Evolutionary conservation across 2,329 filamentous ascomycete genomes (phyloP).

Genomic region (Ophiostoma ips): DNA sequence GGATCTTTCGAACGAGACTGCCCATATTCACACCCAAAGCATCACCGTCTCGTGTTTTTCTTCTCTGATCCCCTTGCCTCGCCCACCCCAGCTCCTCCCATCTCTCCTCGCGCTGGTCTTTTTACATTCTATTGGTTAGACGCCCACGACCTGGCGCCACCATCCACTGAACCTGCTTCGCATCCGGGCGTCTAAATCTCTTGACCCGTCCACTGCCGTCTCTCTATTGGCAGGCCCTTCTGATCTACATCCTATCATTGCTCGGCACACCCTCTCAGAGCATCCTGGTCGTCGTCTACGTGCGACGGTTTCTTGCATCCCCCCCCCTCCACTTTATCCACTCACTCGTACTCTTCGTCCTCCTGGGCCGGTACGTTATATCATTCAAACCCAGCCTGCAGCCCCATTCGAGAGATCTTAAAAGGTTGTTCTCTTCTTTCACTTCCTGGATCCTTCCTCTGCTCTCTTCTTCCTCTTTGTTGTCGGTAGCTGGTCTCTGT

Average conservation of each 20-base stretch:
- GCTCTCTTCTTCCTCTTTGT: slow-evolving; percentile 26
- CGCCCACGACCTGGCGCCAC: slow-evolving; percentile 20
- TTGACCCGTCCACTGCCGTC: slow-evolving; percentile 21
- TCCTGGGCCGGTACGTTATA: too few species aligned
- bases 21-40: too few species aligned
- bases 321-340: slow-evolving; percentile 22
- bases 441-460: slow-evolving; percentile 19
- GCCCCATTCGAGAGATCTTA: slow-evolving; percentile 23
- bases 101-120: slow-evolving; percentile 12
- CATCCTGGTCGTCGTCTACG: slow-evolving; percentile 23
- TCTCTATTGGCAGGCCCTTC: slow-evolving; percentile 22
- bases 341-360: slow-evolving; percentile 13
- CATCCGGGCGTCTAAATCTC: slow-evolving; percentile 32
- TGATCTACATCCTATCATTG: slow-evolving; percentile 28
- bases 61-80: too few species aligned
- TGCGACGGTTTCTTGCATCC: slow-evolving; percentile 18
- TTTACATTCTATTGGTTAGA: not conserved
- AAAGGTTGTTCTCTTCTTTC: slow-evolving; percentile 17
- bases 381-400: slow-evolving; percentile 40
- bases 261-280: slow-evolving; percentile 16
- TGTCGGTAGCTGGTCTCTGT: slow-evolving; percentile 25
- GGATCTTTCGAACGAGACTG: too few species aligned
- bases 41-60: not conserved
- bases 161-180: slow-evolving; percentile 15
- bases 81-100: slow-evolving; percentile 2